Base-by-base conservation (phyloP, 257 asterid species). In the Capsicum chinense region DNA sequence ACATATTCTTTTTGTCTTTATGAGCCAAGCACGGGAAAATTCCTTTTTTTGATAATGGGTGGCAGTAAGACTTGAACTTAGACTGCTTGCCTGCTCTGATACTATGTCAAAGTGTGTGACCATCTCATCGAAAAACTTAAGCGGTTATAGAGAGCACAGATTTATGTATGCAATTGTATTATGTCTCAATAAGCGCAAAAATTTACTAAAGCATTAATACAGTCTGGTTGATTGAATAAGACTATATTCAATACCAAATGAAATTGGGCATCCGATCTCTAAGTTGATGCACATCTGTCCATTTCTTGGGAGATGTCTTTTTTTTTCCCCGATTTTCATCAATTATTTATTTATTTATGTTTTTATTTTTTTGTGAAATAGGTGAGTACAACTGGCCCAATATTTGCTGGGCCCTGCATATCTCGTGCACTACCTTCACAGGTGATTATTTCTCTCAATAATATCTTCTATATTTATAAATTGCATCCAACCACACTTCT, bases 351-450 rank as follows among this genome's bases (percentile, higher is more conserved):
- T 84, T 11, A 54, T 79, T 60, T 42, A 44, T 42, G 48, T 73
- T 10, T 5, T 6, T 17, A 9, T 35, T 4, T 59, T 35, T 68
- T 88, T 66, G 60, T 84, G 73, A 62, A 59, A 88, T 91, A 94
- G 98, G 97, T 85, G 86, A 89, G 86, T 85, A 93, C 97, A 66
- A 92, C 92, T 71, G 99, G 98, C 83, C 99, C 99, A 83, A 88
- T 94, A 84, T 95, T 95, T 81, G 95, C 95, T 86, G 99, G 98
- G 90, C 97, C 97, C 79, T 88, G 97, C 92, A 87, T 88, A 79
- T 88, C 98, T 83, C 89, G 35, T 59, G 86, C 89, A 44, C 87
- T 94, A 87, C 91, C 97, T 83, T 92, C 92, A 39, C 95, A 95
- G 97, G 98, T 94, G 76, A 87, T 83, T 47, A 58, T 83, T 85